These are phyloP conservation scores for Hypoxylon sp. DNA, from an alignment of 2,329 filamentous ascomycete species.

Conservation along the genomic window DNA sequence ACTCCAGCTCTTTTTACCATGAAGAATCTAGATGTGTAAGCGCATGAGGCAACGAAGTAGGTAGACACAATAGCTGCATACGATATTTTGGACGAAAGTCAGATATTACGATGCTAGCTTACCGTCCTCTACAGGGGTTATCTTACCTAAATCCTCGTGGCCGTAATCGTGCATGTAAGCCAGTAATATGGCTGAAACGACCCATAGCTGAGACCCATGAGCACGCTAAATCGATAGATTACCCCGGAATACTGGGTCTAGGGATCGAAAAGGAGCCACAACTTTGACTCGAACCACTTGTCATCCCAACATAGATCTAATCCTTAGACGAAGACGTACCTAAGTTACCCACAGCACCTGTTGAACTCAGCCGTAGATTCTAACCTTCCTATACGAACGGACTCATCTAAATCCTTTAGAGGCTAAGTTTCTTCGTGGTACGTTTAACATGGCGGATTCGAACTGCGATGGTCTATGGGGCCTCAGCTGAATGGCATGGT, in stretches of 20 bases:
- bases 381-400: conserved; percentile 1
- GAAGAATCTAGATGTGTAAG: conserved; percentile 5
- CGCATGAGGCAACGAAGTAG: conserved; percentile 3
- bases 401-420: conserved; percentile 3
- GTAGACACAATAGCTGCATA: not conserved
- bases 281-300: not conserved
- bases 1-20: not conserved
- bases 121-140: conserved; percentile 3
- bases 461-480: not conserved
- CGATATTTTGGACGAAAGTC: not conserved
- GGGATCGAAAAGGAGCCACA: not conserved
- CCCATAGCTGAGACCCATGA: not conserved
- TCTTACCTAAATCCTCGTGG: conserved; percentile 3
- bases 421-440: not conserved
- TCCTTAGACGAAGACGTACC: not conserved
- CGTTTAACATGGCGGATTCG: conserved; percentile 2
- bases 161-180: conserved; percentile 14
- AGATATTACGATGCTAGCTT: conserved; percentile 11
- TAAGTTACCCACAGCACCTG: not conserved
- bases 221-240: not conserved
- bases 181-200: conserved; percentile 12
- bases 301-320: not conserved
- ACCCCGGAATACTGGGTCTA: not conserved
- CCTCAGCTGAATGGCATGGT: conserved; percentile 7
- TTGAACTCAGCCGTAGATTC: not conserved